phyloP scores from a whole-genome alignment of 2,329 filamentous ascomycete genomes.

The Tolypocladium pustulatum region DNA sequence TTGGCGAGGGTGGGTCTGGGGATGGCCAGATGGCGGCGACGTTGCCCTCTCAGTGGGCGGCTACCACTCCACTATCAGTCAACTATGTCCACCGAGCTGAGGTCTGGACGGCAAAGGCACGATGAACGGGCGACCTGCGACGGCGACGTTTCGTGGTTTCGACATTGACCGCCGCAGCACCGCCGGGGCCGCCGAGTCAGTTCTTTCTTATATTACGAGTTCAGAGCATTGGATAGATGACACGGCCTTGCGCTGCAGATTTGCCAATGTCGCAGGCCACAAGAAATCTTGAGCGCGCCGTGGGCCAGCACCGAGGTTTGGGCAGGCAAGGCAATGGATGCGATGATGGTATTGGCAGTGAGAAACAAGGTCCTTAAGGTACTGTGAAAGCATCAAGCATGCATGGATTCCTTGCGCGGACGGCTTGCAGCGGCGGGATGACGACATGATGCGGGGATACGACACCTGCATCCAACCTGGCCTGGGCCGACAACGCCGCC shows the following conservation, averaged over 20 bases:
- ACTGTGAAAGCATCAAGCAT: background rate
- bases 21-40: background rate
- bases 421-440: background rate
- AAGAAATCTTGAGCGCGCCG: no score
- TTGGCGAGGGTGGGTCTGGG: background rate
- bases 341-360: background rate
- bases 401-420: background rate
- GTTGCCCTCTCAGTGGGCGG: background rate
- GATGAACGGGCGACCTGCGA: background rate
- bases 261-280: background rate
- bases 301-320: background rate
- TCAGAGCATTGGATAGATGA: background rate
- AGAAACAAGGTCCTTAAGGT: background rate
- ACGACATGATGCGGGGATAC: background rate
- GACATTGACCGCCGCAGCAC: background rate
- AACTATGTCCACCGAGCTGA: background rate
- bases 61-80: background rate
- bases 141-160: background rate
- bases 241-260: background rate
- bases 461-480: background rate
- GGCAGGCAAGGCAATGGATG: background rate
- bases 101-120: background rate
- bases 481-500: background rate
- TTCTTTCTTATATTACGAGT: background rate
- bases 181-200: background rate